Conservation (phyloP, 805 yeast genomes). For the Blastobotrys parvus region DNA sequence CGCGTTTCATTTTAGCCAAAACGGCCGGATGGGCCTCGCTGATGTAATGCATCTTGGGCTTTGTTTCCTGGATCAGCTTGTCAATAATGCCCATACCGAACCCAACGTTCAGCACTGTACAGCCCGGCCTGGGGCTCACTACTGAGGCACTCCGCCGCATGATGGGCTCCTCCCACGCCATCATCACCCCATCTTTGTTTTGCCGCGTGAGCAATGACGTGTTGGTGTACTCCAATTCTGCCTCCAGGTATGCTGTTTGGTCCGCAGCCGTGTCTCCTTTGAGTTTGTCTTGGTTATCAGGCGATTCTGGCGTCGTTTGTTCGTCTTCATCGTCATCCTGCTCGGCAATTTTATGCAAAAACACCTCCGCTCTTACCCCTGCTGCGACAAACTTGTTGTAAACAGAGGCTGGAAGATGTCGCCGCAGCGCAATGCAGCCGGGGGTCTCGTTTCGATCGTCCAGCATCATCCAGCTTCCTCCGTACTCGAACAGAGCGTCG, state of each 20-base stretch:
- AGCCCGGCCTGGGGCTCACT: constrained; percentile 28
- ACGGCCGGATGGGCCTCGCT: constrained; percentile 96
- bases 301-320: not conserved
- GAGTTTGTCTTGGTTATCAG: constrained; percentile 14
- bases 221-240: constrained; percentile 59
- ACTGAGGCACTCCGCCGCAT: constrained; percentile 77
- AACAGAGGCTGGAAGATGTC: constrained; percentile 40
- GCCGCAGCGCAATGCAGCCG: constrained; percentile 64
- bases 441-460: constrained; percentile 72
- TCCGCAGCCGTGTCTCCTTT: constrained; percentile 26
- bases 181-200: constrained; percentile 87
- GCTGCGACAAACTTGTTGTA: constrained; percentile 58
- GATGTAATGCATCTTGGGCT: constrained; percentile 70
- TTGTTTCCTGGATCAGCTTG: constrained; percentile 51
- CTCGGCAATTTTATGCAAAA: constrained; percentile 64
- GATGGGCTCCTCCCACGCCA: constrained; percentile 86
- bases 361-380: constrained; percentile 82
- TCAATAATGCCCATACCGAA: constrained; percentile 98
- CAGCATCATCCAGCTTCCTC: constrained; percentile 86
- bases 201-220: constrained; percentile 65
- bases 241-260: constrained; percentile 54
- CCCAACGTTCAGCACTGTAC: constrained; percentile 67
- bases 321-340: not conserved
- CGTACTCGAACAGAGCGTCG: constrained; percentile 62
- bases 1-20: constrained; percentile 50